Base-by-base conservation (phyloP, 805 yeast species). In the Candida dendrica region DNA sequence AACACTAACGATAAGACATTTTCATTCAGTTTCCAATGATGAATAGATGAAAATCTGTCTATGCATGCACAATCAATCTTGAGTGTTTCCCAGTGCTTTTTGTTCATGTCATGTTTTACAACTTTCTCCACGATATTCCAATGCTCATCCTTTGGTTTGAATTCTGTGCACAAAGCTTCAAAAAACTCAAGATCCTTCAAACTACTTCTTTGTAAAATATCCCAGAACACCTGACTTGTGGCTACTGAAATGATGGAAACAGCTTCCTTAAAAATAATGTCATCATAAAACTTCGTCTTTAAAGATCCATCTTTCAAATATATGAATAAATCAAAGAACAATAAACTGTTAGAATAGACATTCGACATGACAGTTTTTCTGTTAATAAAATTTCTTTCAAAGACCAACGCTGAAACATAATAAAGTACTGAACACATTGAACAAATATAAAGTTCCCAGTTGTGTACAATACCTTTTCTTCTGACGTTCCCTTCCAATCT, bases 381-480 rank as follows among this genome's bases (percentile, higher is more conserved):
- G 16, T 34, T 22, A 16, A 55, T 34, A 20, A 39, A 47, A 22
- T 52, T 48, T 2, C 34, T 38, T 26, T 43, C 42, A 18, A 44
- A 44, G 2, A 44, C 33, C n/a, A 34, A 42, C n/a, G 24, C 32
- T 6, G 46, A 46, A 20, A 47, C 38, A 15, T 40, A 47, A 36
- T 52, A 52, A 14, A 54, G 29, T 31, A 50, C 42, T 38, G 45
- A 44, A 32, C 48, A 50, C 17, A 44, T 34, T 36, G n/a, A 53
- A 42, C 19, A 52, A 36, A 18, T 41, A 47, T 42, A 49, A 18
- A 53, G 47, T 14, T 55, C 54, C 8, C 43, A 20, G 34, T 51
- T 54, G 16, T 46, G 46, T 24, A 53, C 46, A 9, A 38, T 35
- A 1, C 56, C 51, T 10, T 45, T 52, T 19, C 47, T 39, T 30